Evolutionary conservation across 2,329 filamentous ascomycete species (phyloP).

Genomic region (Xylaria sp.): DNA sequence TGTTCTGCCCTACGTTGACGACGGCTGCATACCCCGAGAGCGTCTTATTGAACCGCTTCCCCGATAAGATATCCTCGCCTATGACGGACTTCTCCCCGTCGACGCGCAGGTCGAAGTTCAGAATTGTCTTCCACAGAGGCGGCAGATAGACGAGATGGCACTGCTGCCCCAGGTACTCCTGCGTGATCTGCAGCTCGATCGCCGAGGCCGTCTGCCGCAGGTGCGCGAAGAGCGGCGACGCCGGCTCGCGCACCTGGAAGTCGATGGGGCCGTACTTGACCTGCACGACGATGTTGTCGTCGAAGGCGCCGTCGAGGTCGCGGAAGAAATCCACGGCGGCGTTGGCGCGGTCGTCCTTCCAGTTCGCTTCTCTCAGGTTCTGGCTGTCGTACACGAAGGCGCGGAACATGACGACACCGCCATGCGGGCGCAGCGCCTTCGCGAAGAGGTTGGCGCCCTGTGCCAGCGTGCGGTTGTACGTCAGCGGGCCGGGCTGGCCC

Average conservation of each 20-base stretch:
- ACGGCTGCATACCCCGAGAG: constrained; percentile 74
- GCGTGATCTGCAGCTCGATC: constrained; percentile 74
- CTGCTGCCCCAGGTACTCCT: constrained; percentile 79
- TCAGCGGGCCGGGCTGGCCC: constrained; percentile 75
- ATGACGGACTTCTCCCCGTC: constrained; percentile 67
- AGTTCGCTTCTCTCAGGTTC: constrained; percentile 65
- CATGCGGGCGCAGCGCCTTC: constrained; percentile 64
- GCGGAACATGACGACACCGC: constrained; percentile 75
- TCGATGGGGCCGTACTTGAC: constrained; percentile 81
- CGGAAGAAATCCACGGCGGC: constrained; percentile 76
- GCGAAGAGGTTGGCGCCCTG: constrained; percentile 78
- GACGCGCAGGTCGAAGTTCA: constrained; percentile 74
- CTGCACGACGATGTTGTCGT: constrained; percentile 77
- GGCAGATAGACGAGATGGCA: constrained; percentile 74
- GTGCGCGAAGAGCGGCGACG: constrained; percentile 71
- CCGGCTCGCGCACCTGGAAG: constrained; percentile 76
- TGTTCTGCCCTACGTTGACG: constrained; percentile 73
- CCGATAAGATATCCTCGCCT: constrained; percentile 67
- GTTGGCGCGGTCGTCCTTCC: constrained; percentile 75
- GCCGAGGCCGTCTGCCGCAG: constrained; percentile 59
- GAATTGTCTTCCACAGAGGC: constrained; percentile 74
- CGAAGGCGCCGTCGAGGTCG: constrained; percentile 71
- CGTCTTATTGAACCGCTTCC: constrained; percentile 66
- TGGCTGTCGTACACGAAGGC: constrained; percentile 75
- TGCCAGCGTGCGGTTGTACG: constrained; percentile 76